A percentile compares a stretch with the other conserved stretches of the same genome.
Conservation (phyloP, 805 yeast species). For the Torulaspora maleeae region DNA sequence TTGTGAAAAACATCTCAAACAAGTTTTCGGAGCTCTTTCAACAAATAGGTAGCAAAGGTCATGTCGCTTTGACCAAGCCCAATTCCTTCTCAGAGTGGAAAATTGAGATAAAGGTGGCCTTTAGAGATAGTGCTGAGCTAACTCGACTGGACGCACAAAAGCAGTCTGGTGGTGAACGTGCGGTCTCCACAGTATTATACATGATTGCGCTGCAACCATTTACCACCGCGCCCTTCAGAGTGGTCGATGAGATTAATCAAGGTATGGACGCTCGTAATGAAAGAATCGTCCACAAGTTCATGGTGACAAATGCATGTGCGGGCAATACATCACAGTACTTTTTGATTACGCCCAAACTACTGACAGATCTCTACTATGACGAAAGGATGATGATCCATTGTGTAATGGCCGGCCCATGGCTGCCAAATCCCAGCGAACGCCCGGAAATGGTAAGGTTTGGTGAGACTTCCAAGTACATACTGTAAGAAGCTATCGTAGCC, state of each 20-base stretch:
- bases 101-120: constrained; percentile 76
- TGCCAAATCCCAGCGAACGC: constrained; percentile 37
- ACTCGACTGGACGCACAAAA: constrained; percentile 75
- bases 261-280: constrained; percentile 97
- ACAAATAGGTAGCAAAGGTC: constrained; percentile 84
- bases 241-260: constrained; percentile 96
- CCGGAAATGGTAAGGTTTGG: constrained; percentile 37
- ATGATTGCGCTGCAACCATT: constrained; percentile 86
- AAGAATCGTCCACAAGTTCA: constrained; percentile 73
- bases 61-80: constrained; percentile 53
- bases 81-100: constrained; percentile 67
- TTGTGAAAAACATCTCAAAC: constrained; percentile 53
- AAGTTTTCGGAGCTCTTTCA: constrained; percentile 65
- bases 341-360: constrained; percentile 85
- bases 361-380: constrained; percentile 73
- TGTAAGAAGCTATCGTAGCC: constrained; percentile 3
- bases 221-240: constrained; percentile 85
- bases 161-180: constrained; percentile 97
- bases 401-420: constrained; percentile 59
- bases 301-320: constrained; percentile 78
- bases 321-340: constrained; percentile 73
- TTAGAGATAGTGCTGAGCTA: constrained; percentile 70
- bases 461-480: constrained; percentile 30
- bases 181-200: constrained; percentile 88
- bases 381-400: constrained; percentile 80